Conservation (phyloP, 441 rosid genomes). For the Metrosideros polymorpha region DNA sequence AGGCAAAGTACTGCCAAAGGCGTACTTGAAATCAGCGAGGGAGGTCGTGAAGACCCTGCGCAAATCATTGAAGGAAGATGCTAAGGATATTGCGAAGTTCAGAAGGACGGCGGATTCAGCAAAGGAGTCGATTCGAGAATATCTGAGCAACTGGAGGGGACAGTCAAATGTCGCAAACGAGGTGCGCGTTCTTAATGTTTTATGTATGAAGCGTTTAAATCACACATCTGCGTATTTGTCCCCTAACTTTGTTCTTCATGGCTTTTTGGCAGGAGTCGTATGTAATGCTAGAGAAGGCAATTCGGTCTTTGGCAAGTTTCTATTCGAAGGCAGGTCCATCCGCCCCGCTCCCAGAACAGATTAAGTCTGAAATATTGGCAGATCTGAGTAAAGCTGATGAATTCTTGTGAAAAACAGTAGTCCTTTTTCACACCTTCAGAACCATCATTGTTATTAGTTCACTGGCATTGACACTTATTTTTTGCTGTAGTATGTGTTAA, state of each 20-base stretch:
- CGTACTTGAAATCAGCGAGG: slow-evolving; percentile 75
- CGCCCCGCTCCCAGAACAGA: slow-evolving; percentile 63
- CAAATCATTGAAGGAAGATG: slow-evolving; percentile 67
- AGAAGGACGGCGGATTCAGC: slow-evolving; percentile 83
- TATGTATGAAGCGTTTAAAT: background rate
- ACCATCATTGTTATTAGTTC: background rate
- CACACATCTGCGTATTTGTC: background rate
- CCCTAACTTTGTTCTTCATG: background rate
- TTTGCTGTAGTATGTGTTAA: background rate
- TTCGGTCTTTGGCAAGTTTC: slow-evolving; percentile 57
- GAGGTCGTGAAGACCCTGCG: slow-evolving; percentile 71
- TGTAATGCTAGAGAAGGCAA: slow-evolving; percentile 59
- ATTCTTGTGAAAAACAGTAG: slow-evolving; percentile 31
- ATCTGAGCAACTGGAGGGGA: slow-evolving; percentile 72
- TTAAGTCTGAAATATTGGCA: slow-evolving; percentile 47
- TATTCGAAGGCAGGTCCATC: slow-evolving; percentile 89
- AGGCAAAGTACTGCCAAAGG: slow-evolving; percentile 74
- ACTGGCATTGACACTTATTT: background rate
- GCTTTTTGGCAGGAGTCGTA: slow-evolving; percentile 57
- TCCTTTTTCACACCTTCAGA: background rate
- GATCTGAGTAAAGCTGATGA: slow-evolving; percentile 59
- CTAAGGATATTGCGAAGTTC: slow-evolving; percentile 55
- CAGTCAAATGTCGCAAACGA: slow-evolving; percentile 37
- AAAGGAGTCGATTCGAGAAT: slow-evolving; percentile 75
- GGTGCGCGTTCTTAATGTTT: slow-evolving; percentile 13